Percentiles rank a stretch among this genome's conserved stretches.
Evolutionary conservation across 331 rosid genomes (phyloP).

Genomic region (Quercus lobata): DNA sequence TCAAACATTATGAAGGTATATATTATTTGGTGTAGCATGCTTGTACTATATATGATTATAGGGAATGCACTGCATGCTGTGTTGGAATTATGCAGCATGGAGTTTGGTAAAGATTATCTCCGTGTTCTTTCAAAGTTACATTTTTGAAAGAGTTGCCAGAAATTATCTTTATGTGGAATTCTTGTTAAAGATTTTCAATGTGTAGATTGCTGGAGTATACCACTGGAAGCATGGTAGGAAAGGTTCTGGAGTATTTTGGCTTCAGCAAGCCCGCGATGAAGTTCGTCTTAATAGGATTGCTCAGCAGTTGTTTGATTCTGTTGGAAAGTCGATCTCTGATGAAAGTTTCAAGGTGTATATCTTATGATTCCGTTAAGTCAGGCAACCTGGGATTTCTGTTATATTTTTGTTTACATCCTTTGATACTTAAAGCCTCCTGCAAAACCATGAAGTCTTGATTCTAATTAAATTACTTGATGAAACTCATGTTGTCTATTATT

Average conservation of each 20-base stretch:
- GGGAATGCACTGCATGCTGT: background rate
- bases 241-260: conserved; percentile 92
- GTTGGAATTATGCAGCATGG: background rate
- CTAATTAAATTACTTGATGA: conserved; percentile 9
- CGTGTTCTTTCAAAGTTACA: background rate
- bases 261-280: conserved; percentile 84
- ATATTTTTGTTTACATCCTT: background rate
- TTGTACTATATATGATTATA: background rate
- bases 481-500: conserved; percentile 5
- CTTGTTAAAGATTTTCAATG: background rate
- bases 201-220: conserved; percentile 83
- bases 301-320: conserved; percentile 82
- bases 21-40: conserved; percentile 8
- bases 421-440: background rate
- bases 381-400: background rate
- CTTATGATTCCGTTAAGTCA: background rate
- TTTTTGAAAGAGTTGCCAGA: background rate
- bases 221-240: conserved; percentile 96
- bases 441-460: conserved; percentile 7
- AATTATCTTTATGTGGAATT: background rate
- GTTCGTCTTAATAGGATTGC: conserved; percentile 81
- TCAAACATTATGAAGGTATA: conserved; percentile 85
- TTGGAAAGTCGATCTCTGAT: conserved; percentile 91
- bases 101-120: background rate
- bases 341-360: conserved; percentile 80